Conservation (phyloP, 2,329 filamentous ascomycete genomes). For the Elsinoe perseae region DNA sequence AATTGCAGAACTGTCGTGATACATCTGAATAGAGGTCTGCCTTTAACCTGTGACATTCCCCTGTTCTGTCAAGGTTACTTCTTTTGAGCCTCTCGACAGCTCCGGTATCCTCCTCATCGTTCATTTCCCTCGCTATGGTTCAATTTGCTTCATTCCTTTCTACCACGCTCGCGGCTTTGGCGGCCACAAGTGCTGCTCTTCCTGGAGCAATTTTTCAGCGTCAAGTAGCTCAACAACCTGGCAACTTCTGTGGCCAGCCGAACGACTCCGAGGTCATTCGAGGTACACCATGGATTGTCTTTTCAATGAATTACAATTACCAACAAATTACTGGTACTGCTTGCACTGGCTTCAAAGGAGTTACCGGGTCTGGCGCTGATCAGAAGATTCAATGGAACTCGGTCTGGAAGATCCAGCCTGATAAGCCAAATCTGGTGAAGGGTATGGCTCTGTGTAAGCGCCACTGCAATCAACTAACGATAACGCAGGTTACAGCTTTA, state of each 20-base stretch:
- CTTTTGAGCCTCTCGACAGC: not conserved
- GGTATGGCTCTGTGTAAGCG: constrained; percentile 24
- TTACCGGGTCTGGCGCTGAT: constrained; percentile 25
- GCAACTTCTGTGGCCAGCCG: constrained; percentile 13
- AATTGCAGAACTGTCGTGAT: not conserved
- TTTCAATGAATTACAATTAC: constrained; percentile 41
- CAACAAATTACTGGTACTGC: constrained; percentile 33
- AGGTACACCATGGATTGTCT: constrained; percentile 39
- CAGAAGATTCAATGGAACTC: constrained; percentile 35
- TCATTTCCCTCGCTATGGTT: not conserved
- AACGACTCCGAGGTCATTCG: constrained; percentile 29
- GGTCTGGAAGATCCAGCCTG: constrained; percentile 32
- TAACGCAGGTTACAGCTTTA: constrained; percentile 35
- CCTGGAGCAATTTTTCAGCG: not conserved
- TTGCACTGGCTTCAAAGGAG: constrained; percentile 35
- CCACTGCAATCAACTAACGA: constrained; percentile 16
- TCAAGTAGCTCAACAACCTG: not conserved
- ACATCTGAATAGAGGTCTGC: not conserved
- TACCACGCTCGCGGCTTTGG: not conserved
- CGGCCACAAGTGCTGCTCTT: not conserved
- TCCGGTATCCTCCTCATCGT: not conserved
- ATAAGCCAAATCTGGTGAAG: constrained; percentile 7
- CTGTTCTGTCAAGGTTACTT: not conserved
- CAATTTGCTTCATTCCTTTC: not conserved
- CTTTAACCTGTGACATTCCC: not conserved